Evolutionary conservation across 768 basidiomycete genomes (phyloP), one percentile per base, ranked within the genome.

Genomic region (Termitomyces sp.): DNA sequence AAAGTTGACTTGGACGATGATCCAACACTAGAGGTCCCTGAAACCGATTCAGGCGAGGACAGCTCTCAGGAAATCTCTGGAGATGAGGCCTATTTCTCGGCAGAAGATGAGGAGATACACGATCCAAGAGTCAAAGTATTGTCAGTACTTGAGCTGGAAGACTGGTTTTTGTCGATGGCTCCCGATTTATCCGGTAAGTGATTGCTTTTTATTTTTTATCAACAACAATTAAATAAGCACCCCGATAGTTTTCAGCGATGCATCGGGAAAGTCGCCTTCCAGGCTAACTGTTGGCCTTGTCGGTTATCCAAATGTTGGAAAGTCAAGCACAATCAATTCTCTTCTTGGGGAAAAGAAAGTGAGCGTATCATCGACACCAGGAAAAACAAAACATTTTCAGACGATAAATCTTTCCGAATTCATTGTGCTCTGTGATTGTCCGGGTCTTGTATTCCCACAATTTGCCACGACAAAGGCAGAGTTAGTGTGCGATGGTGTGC

Each of bases 331-430:
- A 5, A 95, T 99, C 67, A 99, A 99, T 70, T 91, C 96, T 6
- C 81, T 99, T 7, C 80, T 99, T 5, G 97, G 96, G 37, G 90
- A 94, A 70, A 96, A 97, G 77, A 94, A 92, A 80, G 97, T 99
- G 62, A 97, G 94, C 68, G 97, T 99, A 27, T 98, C 96, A 4
- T 87, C 96, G 0, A 99, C 97, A 0, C 97, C 97, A 0, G 97
- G 97, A 61, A 92, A 98, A 76, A 99, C 97, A 14, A 99, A 99
- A 69, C 96, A 99, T 73, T 98, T 98, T 75, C 97, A 99, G 72
- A 98, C 97, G 0, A 95, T 98, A 65, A 86, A 93, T 66, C 82
- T 99, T n/a, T 95, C 94, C 12, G 84, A 89, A 18, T 78, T 85
- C 3, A 88, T 98, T 42, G 78, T 88, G 46, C 83, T 99, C 20